Evolutionary conservation across 2,329 filamentous ascomycete genomes (phyloP).

Genomic region (Fusarium keratoplasticum): DNA sequence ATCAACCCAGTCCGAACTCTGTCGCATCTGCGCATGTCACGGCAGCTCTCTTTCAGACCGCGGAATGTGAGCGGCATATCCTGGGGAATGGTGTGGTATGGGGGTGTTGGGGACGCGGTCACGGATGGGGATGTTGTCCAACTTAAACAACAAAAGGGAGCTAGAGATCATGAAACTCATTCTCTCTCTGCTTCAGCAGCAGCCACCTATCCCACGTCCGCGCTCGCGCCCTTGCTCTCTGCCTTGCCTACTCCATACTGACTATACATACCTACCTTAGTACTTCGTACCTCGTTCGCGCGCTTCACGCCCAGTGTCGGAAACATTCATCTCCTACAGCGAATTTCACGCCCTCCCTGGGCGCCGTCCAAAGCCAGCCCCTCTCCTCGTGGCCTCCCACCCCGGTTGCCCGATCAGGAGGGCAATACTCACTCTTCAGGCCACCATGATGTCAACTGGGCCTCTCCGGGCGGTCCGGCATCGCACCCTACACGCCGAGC

Average conservation of each 20-base stretch:
- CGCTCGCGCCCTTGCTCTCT: conserved; percentile 28
- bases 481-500: conserved; percentile 26
- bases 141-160: conserved; percentile 36
- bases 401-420: conserved; percentile 24
- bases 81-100: conserved; percentile 10
- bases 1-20: neutral
- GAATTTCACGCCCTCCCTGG: conserved; percentile 22
- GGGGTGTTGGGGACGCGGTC: conserved; percentile 1
- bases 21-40: conserved; percentile 1
- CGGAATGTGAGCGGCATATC: conserved; percentile 10
- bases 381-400: conserved; percentile 12
- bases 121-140: conserved; percentile 31
- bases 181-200: conserved; percentile 13
- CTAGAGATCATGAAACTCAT: conserved; percentile 12
- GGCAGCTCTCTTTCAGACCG: neutral
- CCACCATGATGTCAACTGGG: conserved; percentile 33
- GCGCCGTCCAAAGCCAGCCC: conserved; percentile 17
- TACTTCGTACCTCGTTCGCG: conserved; percentile 13
- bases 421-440: neutral
- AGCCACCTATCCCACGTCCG: conserved; percentile 15
- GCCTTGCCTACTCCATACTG: conserved; percentile 34
- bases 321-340: conserved; percentile 28
- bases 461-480: conserved; percentile 35
- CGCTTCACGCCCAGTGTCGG: conserved; percentile 27
- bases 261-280: conserved; percentile 23